Percentiles rank a stretch among this genome's conserved stretches.
Evolutionary conservation across 768 basidiomycete genomes (phyloP).

Genomic region (Hygrocybe punicea): DNA sequence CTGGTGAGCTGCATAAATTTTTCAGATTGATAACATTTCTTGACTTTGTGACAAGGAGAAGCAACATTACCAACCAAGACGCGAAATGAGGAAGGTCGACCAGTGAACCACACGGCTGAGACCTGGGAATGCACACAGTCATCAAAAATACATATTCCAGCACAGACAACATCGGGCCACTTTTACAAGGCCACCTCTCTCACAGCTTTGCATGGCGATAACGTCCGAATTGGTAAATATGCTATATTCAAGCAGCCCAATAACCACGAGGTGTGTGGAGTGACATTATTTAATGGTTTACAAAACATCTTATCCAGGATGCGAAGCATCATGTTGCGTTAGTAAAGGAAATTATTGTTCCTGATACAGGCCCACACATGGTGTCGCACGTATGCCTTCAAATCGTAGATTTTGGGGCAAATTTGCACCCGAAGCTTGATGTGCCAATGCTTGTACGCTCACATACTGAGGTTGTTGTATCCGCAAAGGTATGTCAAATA

Average conservation of each 20-base stretch:
- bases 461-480: background rate
- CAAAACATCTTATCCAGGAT: background rate
- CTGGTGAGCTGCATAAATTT: background rate
- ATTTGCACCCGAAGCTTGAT: background rate
- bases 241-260: background rate
- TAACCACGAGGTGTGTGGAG: background rate
- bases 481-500: background rate
- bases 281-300: background rate
- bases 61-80: background rate
- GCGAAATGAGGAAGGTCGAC: background rate
- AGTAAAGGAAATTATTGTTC: constrained; percentile 5
- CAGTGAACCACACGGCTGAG: background rate
- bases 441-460: background rate
- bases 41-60: background rate
- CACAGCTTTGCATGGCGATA: background rate
- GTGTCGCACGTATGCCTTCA: background rate
- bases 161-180: background rate
- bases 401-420: background rate
- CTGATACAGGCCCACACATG: background rate
- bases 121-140: background rate
- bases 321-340: background rate
- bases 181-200: background rate
- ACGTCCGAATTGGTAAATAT: background rate
- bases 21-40: background rate
- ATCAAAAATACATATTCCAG: background rate